Evolutionary conservation across 1,139 yeast species (phyloP).

Genomic region (Sugiyamaella xylanicola): DNA sequence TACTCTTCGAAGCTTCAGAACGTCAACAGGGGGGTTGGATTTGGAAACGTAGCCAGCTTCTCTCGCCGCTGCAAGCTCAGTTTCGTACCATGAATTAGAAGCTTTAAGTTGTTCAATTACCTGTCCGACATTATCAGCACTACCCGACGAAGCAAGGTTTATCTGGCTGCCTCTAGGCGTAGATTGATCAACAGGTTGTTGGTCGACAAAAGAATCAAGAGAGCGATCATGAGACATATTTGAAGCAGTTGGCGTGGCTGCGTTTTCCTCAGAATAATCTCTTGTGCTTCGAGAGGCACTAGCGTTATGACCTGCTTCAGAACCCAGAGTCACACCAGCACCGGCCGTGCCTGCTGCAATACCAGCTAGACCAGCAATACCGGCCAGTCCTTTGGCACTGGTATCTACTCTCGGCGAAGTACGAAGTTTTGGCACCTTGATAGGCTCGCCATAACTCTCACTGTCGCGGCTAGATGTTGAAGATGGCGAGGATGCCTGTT

Average conservation of each 20-base stretch:
- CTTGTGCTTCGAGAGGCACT: slow-evolving; percentile 2
- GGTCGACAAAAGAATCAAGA: slow-evolving; percentile 21
- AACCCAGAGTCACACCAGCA: slow-evolving; percentile 23
- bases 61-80: slow-evolving; percentile 38
- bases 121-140: slow-evolving; percentile 22
- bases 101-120: slow-evolving; percentile 40
- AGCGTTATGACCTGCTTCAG: slow-evolving; percentile 2
- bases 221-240: slow-evolving; percentile 11
- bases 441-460: slow-evolving; percentile 13
- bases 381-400: slow-evolving; percentile 16
- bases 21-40: slow-evolving; percentile 38
- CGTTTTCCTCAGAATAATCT: slow-evolving; percentile 1
- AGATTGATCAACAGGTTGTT: slow-evolving; percentile 28
- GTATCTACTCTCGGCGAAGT: slow-evolving; percentile 11
- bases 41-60: slow-evolving; percentile 38
- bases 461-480: slow-evolving; percentile 11
- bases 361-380: slow-evolving; percentile 21
- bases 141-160: slow-evolving; percentile 3
- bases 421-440: slow-evolving; percentile 10
- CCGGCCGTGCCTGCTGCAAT: slow-evolving; percentile 24
- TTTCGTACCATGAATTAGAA: slow-evolving; percentile 41
- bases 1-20: slow-evolving; percentile 37
- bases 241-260: slow-evolving; percentile 13
- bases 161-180: slow-evolving; percentile 29
- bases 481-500: slow-evolving; percentile 19